Conservation (phyloP, 768 basidiomycete genomes). For the Pleurotus giganteus region DNA sequence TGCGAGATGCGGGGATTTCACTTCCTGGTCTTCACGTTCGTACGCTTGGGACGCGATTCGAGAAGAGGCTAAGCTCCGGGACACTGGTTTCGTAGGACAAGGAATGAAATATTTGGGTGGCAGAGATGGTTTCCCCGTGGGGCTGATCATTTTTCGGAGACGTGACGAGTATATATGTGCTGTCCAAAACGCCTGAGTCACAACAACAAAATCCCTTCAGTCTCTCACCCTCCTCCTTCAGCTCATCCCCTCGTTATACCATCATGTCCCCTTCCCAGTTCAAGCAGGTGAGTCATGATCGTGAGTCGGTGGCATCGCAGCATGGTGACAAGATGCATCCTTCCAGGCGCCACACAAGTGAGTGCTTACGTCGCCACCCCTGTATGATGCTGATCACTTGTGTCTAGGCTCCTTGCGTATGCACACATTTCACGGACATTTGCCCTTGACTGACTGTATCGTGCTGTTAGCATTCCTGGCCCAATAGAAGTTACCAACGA, state of each 20-base stretch:
- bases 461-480: slow-evolving; percentile 44
- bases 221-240: not conserved
- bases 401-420: slow-evolving; percentile 33
- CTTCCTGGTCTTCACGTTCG: not conserved
- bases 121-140: slow-evolving; percentile 8
- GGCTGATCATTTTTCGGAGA: slow-evolving; percentile 1
- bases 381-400: not conserved
- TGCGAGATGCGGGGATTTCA: not conserved
- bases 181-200: not conserved
- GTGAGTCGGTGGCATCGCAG: not conserved
- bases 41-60: no score
- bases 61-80: no score
- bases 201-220: not conserved
- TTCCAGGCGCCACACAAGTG: slow-evolving; percentile 49
- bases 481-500: slow-evolving; percentile 45
- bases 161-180: slow-evolving; percentile 6
- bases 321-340: not conserved
- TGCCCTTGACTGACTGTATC: not conserved
- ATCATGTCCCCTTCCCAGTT: slow-evolving; percentile 5
- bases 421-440: slow-evolving; percentile 1
- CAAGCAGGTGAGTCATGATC: slow-evolving; percentile 7
- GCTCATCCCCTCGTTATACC: not conserved
- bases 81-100: no score
- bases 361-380: slow-evolving; percentile 16
- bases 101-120: not conserved